Evolutionary conservation across 2,329 filamentous ascomycete species (phyloP).

Genomic region (Trematosphaeria pertusa): DNA sequence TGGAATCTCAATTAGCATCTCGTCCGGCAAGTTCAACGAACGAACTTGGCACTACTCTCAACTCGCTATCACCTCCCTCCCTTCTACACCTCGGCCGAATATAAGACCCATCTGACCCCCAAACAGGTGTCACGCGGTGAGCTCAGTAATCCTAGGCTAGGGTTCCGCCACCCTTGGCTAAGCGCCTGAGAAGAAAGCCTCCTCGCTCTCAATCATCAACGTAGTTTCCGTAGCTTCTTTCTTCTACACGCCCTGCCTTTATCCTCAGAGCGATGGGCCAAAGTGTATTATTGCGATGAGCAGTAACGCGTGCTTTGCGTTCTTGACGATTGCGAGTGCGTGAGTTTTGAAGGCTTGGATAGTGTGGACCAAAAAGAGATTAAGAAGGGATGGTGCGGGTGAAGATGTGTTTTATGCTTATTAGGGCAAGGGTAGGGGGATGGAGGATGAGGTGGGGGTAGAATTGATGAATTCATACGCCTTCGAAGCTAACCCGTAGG

Average conservation of each 20-base stretch:
- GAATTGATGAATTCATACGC: too few species aligned
- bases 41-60: slow-evolving; percentile 51
- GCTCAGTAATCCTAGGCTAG: slow-evolving; percentile 49
- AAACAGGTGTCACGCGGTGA: slow-evolving; percentile 32
- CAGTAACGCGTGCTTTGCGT: slow-evolving; percentile 27
- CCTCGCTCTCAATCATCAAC: slow-evolving; percentile 52
- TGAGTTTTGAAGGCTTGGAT: not conserved
- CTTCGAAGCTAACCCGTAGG: too few species aligned
- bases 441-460: too few species aligned
- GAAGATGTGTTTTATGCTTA: not conserved
- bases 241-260: slow-evolving; percentile 53
- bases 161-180: slow-evolving; percentile 51
- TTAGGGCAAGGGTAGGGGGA: too few species aligned
- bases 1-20: slow-evolving; percentile 41
- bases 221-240: slow-evolving; percentile 48
- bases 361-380: not conserved
- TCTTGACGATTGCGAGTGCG: slow-evolving; percentile 1
- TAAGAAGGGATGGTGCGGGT: not conserved
- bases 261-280: slow-evolving; percentile 31
- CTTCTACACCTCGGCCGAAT: not conserved
- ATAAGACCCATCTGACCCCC: not conserved
- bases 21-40: slow-evolving; percentile 49
- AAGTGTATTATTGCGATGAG: slow-evolving; percentile 31
- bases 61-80: too few species aligned
- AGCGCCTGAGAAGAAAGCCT: slow-evolving; percentile 54